Conservation (phyloP, 805 yeast species). For the Huiozyma sinensis region DNA sequence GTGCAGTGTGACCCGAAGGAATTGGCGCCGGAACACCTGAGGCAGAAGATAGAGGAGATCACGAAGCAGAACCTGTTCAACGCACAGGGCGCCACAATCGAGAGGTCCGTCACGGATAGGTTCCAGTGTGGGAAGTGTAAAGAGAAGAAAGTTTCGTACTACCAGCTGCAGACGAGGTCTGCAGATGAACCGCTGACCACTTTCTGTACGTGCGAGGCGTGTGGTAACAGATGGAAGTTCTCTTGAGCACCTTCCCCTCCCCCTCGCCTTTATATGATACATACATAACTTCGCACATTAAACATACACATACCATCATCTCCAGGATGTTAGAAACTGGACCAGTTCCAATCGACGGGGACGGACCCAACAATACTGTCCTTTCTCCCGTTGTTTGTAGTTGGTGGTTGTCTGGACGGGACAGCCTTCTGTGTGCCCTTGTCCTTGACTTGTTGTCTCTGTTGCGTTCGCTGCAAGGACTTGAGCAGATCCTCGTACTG, state of each 20-base stretch:
- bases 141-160: conserved; percentile 91
- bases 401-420: background rate
- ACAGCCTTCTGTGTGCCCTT: background rate
- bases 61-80: conserved; percentile 85
- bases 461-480: conserved; percentile 2
- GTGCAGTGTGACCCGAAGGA: conserved; percentile 85
- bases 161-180: conserved; percentile 95
- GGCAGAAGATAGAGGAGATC: conserved; percentile 73
- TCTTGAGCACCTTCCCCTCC: conserved; percentile 38
- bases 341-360: conserved; percentile 77
- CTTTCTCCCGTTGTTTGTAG: conserved; percentile 6
- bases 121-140: conserved; percentile 97
- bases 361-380: conserved; percentile 36
- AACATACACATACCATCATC: background rate
- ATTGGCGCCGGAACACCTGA: conserved; percentile 86
- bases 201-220: conserved; percentile 93
- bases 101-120: conserved; percentile 91
- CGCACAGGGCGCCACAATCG: conserved; percentile 95
- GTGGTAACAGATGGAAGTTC: conserved; percentile 98
- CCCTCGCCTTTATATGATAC: background rate
- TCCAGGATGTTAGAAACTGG: conserved; percentile 40
- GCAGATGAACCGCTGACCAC: conserved; percentile 99
- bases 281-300: background rate
- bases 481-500: conserved; percentile 42
- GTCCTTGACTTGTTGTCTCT: background rate